Evolutionary conservation across 371 early-diverging fungal genomes (phyloP).

Genomic region (Apophysomyces elegans): DNA sequence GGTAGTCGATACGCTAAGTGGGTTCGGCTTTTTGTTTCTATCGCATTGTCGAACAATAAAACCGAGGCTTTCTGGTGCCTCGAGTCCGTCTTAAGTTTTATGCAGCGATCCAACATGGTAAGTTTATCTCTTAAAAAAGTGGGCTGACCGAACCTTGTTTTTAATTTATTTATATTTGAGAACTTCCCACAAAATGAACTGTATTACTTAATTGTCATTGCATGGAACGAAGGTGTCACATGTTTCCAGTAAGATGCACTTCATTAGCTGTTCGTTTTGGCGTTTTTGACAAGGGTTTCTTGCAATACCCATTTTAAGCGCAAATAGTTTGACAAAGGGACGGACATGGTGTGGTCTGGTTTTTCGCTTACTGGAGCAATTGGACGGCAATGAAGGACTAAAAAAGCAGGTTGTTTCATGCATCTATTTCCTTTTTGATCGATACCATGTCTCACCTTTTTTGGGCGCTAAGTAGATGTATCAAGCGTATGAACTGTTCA

Average conservation of each 20-base stretch:
- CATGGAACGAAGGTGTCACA: slow-evolving; percentile 26
- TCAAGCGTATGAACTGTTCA: slow-evolving; percentile 7
- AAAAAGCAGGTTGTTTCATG: neutral
- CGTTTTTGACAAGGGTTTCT: neutral
- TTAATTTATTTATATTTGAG: neutral
- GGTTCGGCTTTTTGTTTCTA: slow-evolving; percentile 13
- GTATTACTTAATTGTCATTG: slow-evolving; percentile 17
- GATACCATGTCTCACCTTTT: no score
- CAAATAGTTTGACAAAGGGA: slow-evolving; percentile 8
- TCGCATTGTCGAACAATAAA: slow-evolving; percentile 10
- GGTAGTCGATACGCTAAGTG: slow-evolving; percentile 10
- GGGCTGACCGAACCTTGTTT: neutral
- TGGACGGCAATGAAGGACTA: neutral
- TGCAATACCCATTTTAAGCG: neutral
- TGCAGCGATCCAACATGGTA: slow-evolving; percentile 5
- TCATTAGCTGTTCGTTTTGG: no score
- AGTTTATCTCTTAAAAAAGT: neutral
- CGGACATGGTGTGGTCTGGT: slow-evolving; percentile 13
- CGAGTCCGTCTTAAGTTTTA: neutral
- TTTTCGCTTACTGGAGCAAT: slow-evolving; percentile 10
- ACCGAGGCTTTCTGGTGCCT: slow-evolving; percentile 2
- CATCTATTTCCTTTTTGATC: no score
- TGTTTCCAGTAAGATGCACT: slow-evolving; percentile 16
- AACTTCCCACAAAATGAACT: slow-evolving; percentile 20
- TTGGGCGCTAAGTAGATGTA: neutral